These are phyloP conservation scores for Psilocybe mexicana DNA, from an alignment of 1,284 basidiomycete genomes.

Conservation along the genomic window DNA sequence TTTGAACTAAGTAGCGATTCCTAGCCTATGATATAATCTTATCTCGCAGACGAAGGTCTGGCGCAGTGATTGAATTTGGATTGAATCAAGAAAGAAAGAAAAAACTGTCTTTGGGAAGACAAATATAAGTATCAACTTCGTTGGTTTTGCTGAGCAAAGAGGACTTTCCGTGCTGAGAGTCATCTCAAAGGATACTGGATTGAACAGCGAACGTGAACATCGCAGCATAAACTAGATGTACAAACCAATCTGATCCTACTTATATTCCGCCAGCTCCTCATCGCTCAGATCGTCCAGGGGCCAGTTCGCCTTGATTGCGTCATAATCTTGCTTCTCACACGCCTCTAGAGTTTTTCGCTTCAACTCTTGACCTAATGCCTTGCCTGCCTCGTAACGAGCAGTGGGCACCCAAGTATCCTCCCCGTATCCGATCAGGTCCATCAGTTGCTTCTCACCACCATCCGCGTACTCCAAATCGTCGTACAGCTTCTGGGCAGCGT, in stretches of 20 bases:
- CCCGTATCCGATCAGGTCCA: slow-evolving; percentile 29
- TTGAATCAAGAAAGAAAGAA: no score
- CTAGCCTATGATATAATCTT: no score
- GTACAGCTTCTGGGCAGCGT: slow-evolving; percentile 38
- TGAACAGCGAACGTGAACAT: no score
- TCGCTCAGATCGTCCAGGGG: slow-evolving; percentile 50
- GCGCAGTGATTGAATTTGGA: no score
- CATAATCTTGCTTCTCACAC: slow-evolving; percentile 22
- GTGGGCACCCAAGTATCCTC: slow-evolving; percentile 44
- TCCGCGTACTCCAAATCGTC: slow-evolving; percentile 31
- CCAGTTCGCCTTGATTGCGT: slow-evolving; percentile 39
- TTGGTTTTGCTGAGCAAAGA: no score
- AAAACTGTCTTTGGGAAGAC: no score
- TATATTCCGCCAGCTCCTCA: slow-evolving; percentile 13
- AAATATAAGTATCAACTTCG: no score
- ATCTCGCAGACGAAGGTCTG: no score
- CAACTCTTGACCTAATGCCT: slow-evolving; percentile 32
- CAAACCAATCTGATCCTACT: background rate
- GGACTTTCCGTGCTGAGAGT: no score
- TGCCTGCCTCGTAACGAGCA: slow-evolving; percentile 39
- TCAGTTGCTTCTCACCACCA: slow-evolving; percentile 29
- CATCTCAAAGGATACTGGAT: no score
- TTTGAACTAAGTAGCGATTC: no score
- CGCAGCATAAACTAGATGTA: no score
- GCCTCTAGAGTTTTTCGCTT: slow-evolving; percentile 34